Percentiles rank a stretch among this genome's conserved stretches.
Evolutionary conservation across 1,284 basidiomycete genomes (phyloP).

Genomic region (Trametes versicolor): DNA sequence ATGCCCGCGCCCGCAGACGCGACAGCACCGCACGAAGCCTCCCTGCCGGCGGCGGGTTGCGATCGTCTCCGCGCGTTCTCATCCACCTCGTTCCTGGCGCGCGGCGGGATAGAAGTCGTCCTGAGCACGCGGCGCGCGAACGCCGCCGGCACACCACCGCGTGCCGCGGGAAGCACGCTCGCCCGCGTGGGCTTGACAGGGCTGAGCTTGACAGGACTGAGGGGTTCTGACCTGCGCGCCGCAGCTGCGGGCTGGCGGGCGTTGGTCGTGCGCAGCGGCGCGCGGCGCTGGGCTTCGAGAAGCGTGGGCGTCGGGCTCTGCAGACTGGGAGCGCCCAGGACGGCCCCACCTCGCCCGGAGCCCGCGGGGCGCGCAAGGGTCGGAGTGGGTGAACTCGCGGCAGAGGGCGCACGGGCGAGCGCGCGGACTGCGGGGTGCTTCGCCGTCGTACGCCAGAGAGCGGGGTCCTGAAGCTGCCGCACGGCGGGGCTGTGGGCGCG

Average conservation of each 20-base stretch:
- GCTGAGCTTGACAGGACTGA: constrained; percentile 8
- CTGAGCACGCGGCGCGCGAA: constrained; percentile 15
- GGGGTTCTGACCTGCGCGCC: constrained; percentile 29
- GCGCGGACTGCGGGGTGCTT: constrained; percentile 44
- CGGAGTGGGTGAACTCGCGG: constrained; percentile 25
- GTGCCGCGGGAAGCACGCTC: constrained; percentile 8
- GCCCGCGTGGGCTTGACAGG: constrained; percentile 1
- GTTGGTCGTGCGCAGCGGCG: constrained; percentile 36
- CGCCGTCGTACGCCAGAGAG: constrained; percentile 32
- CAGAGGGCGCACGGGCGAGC: constrained; percentile 25
- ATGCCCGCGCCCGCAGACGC: constrained; percentile 11
- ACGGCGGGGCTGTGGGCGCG: constrained; percentile 17
- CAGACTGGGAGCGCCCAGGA: constrained; percentile 27
- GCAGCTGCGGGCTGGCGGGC: constrained; percentile 37
- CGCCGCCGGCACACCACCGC: not conserved
- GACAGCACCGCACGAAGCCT: constrained; percentile 19
- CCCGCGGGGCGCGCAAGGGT: constrained; percentile 13
- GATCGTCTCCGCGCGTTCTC: constrained; percentile 26
- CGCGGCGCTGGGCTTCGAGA: constrained; percentile 26
- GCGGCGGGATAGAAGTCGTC: constrained; percentile 14
- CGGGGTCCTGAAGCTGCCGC: not conserved
- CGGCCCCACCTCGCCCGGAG: constrained; percentile 24
- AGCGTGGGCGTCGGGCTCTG: constrained; percentile 17
- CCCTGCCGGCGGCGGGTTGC: constrained; percentile 17
- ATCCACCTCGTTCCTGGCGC: constrained; percentile 16